Evolutionary conservation across 805 yeast genomes (phyloP).

Genomic region (Ogataea glucozyma): DNA sequence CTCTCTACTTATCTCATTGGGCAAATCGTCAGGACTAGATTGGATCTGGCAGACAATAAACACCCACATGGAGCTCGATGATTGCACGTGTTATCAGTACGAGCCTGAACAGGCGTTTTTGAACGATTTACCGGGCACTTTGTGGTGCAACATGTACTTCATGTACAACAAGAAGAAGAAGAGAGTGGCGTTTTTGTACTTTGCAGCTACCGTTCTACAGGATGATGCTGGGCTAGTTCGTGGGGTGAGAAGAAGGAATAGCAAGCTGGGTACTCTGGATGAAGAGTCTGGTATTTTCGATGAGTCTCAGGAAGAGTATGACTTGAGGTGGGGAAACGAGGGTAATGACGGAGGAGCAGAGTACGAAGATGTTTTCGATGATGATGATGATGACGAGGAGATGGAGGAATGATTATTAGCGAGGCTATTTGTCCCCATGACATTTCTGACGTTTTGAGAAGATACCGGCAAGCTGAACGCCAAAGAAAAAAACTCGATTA

Average conservation of each 20-base stretch:
- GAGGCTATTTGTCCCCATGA: too few species aligned
- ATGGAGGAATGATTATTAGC: conserved; percentile 22
- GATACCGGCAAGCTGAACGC: too few species aligned
- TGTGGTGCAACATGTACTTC: conserved; percentile 87
- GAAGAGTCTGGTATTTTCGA: conserved; percentile 31
- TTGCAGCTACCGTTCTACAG: conserved; percentile 49
- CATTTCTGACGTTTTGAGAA: too few species aligned
- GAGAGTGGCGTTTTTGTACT: conserved; percentile 82
- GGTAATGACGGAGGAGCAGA: too few species aligned
- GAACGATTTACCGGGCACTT: conserved; percentile 59
- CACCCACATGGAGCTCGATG: conserved; percentile 72
- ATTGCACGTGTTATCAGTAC: conserved; percentile 64
- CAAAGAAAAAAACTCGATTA: too few species aligned
- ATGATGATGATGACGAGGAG: conserved; percentile 37
- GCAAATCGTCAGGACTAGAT: conserved; percentile 50
- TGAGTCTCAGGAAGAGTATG: conserved; percentile 39
- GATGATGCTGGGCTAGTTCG: conserved; percentile 37
- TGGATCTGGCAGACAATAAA: conserved; percentile 90
- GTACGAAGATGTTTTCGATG: conserved; percentile 41
- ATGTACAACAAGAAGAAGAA: conserved; percentile 88
- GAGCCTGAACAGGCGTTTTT: conserved; percentile 63
- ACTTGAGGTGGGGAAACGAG: conserved; percentile 34
- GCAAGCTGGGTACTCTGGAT: conserved; percentile 35
- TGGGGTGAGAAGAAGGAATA: conserved; percentile 30
- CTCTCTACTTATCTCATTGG: conserved; percentile 69